Evolutionary conservation across 345 rosid genomes (phyloP).

Genomic region (Combretum micranthum): DNA sequence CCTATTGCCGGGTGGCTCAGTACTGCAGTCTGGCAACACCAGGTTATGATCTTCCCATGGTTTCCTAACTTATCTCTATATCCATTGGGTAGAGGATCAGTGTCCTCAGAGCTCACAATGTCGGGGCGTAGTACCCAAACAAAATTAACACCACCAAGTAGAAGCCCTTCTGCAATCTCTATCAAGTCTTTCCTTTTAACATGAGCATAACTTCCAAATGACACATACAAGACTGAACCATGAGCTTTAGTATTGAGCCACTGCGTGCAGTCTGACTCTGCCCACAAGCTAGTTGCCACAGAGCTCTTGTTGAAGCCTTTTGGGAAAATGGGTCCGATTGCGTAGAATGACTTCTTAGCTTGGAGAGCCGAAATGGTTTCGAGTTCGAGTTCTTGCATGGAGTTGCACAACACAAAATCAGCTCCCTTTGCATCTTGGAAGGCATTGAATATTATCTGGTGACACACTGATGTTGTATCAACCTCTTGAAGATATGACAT

Average conservation of each 20-base stretch:
- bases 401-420: slow-evolving; percentile 69
- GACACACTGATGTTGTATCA: slow-evolving; percentile 38
- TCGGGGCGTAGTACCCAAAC: slow-evolving; percentile 86
- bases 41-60: slow-evolving; percentile 48
- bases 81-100: slow-evolving; percentile 43
- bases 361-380: slow-evolving; percentile 40
- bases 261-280: slow-evolving; percentile 72
- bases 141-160: slow-evolving; percentile 43
- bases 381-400: slow-evolving; percentile 58
- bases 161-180: slow-evolving; percentile 63
- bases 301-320: slow-evolving; percentile 21
- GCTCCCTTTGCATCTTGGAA: slow-evolving; percentile 51
- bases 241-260: slow-evolving; percentile 59
- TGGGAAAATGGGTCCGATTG: slow-evolving; percentile 81
- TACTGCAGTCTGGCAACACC: slow-evolving; percentile 65
- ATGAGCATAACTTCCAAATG: slow-evolving; percentile 87
- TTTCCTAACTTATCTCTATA: slow-evolving; percentile 36
- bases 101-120: slow-evolving; percentile 60
- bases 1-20: slow-evolving; percentile 56
- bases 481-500: slow-evolving; percentile 71
- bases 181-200: slow-evolving; percentile 32
- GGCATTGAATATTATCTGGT: slow-evolving; percentile 48
- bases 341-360: slow-evolving; percentile 37
- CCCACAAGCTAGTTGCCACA: slow-evolving; percentile 72
- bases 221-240: slow-evolving; percentile 64